Percentiles rank a stretch among this genome's conserved stretches.
phyloP scores from a whole-genome alignment of 768 basidiomycete species.

The Hericium rajendrae region DNA sequence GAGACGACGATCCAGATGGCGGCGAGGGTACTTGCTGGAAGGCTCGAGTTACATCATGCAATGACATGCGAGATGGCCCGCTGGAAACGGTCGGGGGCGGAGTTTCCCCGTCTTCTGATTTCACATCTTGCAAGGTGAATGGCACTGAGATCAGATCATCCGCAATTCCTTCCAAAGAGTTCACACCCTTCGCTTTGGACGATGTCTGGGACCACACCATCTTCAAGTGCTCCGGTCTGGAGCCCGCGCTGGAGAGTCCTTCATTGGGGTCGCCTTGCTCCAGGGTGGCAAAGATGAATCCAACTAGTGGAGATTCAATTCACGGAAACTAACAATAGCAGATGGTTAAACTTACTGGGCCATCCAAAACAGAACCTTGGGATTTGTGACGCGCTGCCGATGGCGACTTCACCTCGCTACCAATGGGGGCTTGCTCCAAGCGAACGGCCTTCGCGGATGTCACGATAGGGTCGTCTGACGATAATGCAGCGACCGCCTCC shows the following conservation, averaged over 20 bases:
- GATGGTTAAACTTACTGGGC: constrained; percentile 34
- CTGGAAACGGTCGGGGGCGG: constrained; percentile 55
- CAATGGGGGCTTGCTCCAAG: not conserved
- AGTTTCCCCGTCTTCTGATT: constrained; percentile 77
- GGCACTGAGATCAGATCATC: constrained; percentile 76
- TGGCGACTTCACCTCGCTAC: constrained; percentile 17
- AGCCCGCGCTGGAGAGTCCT: constrained; percentile 58
- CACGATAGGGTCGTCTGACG: constrained; percentile 1
- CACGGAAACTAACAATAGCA: not conserved
- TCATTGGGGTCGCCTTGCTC: constrained; percentile 44
- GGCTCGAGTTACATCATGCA: constrained; percentile 75
- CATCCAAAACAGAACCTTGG: constrained; percentile 45
- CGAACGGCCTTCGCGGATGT: not conserved
- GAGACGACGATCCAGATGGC: constrained; percentile 35
- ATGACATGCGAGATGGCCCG: constrained; percentile 61
- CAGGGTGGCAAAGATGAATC: constrained; percentile 29
- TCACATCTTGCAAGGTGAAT: constrained; percentile 76
- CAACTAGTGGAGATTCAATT: constrained; percentile 8
- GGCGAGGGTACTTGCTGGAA: constrained; percentile 79
- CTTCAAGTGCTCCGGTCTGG: constrained; percentile 82
- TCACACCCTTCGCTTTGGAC: constrained; percentile 62
- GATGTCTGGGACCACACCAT: constrained; percentile 78
- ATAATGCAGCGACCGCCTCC: not conserved
- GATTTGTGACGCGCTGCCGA: constrained; percentile 25
- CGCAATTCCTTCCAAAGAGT: constrained; percentile 76